Evolutionary conservation across 1,284 basidiomycete species (phyloP), one percentile per base, ranked within the genome.

Genomic region (Phylloporus sp.): DNA sequence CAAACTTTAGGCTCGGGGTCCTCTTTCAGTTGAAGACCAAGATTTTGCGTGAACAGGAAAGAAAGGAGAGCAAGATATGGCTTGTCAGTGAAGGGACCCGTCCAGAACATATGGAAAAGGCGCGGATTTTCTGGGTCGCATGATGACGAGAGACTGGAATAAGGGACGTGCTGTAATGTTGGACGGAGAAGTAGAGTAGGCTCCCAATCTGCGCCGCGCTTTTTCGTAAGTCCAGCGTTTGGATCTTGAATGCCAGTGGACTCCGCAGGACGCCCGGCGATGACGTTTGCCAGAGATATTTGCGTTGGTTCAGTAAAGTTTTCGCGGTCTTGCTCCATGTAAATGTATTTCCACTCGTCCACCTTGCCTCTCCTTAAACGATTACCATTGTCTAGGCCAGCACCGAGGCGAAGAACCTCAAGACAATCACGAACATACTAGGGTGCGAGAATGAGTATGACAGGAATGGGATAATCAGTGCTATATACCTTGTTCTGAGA

Each of bases 31-130:
- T 90, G 82, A 37, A 93, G 80, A 20, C 86, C 87, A n/a, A 88
- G 79, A 69, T 91, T 91, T 70, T 93, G 91, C 1, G 91, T 92
- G 77, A 84, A 92, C 42, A 92, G 79, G 80, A 89, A 92, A 12
- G 90, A 92, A 57, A 90, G 79, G 62, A 91, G 79, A 1, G 90
- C 88, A 71, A 89, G 84, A 79, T 92, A 92, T 4, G 91, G 91
- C 73, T 92, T 92, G 77, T 92, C 90, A 10, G 89, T 91, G 79
- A 93, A 92, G 0, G 88, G 84, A 4, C 91, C 91, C 0, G 90
- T 87, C 90, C 91, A 92, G 78, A 91, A 93, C 83, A 92, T 91
- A 78, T 93, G 91, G 80, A 90, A 92, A 51, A 92, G 78, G 29
- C 87, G 84, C 15, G 89, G 86, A 68, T 90, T 84, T 58, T 86